phyloP scores from a whole-genome alignment of 2,329 filamentous ascomycete species.

The Colletotrichum spinosum region DNA sequence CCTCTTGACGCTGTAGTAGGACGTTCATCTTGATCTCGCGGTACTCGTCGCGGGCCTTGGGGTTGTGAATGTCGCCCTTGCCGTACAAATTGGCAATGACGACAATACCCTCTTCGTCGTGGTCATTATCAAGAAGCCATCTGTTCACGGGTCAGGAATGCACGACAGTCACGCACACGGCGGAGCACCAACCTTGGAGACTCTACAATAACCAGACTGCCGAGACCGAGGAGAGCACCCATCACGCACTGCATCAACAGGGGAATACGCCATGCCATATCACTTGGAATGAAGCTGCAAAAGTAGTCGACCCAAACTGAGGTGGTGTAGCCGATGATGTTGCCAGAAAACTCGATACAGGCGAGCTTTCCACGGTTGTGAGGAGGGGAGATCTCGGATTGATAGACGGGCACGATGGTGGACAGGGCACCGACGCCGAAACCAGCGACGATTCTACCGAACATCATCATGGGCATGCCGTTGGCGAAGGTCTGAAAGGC shows the following conservation, averaged over 20 bases:
- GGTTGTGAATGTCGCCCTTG: conserved; percentile 92
- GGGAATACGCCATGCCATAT: conserved; percentile 92
- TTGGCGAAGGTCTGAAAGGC: conserved; percentile 85
- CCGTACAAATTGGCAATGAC: conserved; percentile 98
- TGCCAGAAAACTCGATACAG: conserved; percentile 98
- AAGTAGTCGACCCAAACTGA: conserved; percentile 99
- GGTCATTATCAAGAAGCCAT: conserved; percentile 97
- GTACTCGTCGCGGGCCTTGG: conserved; percentile 94
- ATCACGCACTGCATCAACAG: conserved; percentile 94
- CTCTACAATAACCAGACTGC: conserved; percentile 94
- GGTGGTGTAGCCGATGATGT: conserved; percentile 94
- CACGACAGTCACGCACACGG: conserved; percentile 10
- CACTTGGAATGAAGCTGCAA: conserved; percentile 86
- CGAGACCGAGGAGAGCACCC: conserved; percentile 85
- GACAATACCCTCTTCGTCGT: conserved; percentile 97
- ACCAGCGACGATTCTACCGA: conserved; percentile 86
- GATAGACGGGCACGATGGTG: conserved; percentile 92
- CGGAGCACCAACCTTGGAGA: conserved; percentile 80
- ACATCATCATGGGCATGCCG: conserved; percentile 90
- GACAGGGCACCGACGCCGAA: conserved; percentile 89
- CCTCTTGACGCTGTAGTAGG: conserved; percentile 91
- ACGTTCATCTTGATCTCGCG: conserved; percentile 99
- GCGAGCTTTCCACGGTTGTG: conserved; percentile 96
- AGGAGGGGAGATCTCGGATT: conserved; percentile 94
- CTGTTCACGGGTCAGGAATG: conserved; percentile 55